Evolutionary conservation across 176 grass and related monocot species (phyloP), one percentile per base, ranked within the genome.

Genomic region (Typha latifolia): DNA sequence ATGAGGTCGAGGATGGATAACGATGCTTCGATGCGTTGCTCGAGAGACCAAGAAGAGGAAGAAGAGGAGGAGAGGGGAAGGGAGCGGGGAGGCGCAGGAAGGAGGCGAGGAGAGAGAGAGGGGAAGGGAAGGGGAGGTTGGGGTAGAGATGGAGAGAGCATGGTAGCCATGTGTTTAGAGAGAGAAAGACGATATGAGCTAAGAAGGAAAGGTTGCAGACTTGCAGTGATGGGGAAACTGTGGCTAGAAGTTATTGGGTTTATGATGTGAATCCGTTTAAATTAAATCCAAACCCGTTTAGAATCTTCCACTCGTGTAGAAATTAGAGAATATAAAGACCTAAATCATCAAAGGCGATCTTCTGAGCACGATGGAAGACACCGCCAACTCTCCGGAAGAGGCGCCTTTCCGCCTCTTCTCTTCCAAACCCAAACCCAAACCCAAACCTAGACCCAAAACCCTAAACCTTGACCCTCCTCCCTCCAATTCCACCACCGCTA

Each of bases 311-410:
- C 5, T 43, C 8, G 34, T 43, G 6, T 43, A 43, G 8, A 43
- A 43, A 8, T 43, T 43, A 3, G 27, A 29, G 27, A 29, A 29
- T 29, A 29, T 29, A 29, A 29, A 29, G 27, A 29, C 27, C 2
- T 29, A 29, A 29, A 29, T 3, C 3, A 29, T 2, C 27, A 29
- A 29, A 29, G 3, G 1, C 27, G 14, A 13, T n/a, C 14, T 53
- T 0, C n/a, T n/a, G 3, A 0, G 15, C 53, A 2, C 53, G 26
- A 87, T 84, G 81, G 84, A 81, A 62, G 84, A 75, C 7, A 7
- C 66, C 23, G 49, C 75, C 16, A 83, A 37, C 61, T 74, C 74
- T 18, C 62, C 82, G n/a, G 47, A 76, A 19, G 72, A 75, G 62
- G 6, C 62, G n/a, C 51, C 77, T 2, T 75, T 66, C 49, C 63